Evolutionary conservation across 2,329 filamentous ascomycete species (phyloP).

Genomic region (Triangularia setosa): DNA sequence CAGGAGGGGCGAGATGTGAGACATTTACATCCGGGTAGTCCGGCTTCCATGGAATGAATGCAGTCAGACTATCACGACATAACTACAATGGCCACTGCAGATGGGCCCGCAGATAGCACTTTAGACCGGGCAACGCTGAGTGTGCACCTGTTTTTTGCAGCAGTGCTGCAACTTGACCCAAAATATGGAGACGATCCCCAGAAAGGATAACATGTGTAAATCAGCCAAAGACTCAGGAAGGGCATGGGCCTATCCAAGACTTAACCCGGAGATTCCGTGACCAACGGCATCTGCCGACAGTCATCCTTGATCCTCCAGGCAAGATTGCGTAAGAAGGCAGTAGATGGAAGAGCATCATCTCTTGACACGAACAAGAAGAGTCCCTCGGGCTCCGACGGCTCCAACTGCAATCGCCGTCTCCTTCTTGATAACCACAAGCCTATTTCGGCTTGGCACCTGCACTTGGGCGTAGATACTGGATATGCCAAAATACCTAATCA

Average conservation of each 20-base stretch:
- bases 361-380: background rate
- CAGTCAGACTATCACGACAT: background rate
- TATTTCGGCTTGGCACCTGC: background rate
- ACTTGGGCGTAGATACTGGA: background rate
- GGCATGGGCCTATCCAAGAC: background rate
- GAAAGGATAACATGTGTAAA: background rate
- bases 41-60: background rate
- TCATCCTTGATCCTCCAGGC: background rate
- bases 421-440: background rate
- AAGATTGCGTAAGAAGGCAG: background rate
- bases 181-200: background rate
- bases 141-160: background rate
- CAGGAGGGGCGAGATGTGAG: background rate
- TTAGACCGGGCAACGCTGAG: background rate
- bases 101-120: background rate
- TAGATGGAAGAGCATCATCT: background rate
- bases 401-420: background rate
- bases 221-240: background rate
- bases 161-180: background rate
- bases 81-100: background rate
- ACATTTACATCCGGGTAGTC: background rate
- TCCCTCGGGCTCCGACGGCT: background rate
- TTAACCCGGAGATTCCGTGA: background rate
- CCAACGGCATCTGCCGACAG: background rate
- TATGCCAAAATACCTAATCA: background rate